Evolutionary conservation across 805 yeast genomes (phyloP).

Genomic region (Nakazawaea wickerhamii): DNA sequence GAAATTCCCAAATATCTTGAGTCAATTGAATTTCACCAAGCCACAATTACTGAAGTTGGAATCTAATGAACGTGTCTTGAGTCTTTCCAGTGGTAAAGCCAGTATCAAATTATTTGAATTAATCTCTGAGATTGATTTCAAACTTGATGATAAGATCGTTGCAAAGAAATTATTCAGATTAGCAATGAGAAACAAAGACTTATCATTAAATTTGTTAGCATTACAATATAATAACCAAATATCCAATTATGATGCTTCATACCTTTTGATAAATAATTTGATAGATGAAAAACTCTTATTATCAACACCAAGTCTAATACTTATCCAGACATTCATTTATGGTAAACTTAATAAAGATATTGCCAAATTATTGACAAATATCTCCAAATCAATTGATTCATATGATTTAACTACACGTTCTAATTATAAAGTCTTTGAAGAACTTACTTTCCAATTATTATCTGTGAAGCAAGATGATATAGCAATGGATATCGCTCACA

Average conservation of each 20-base stretch:
- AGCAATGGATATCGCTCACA: constrained; percentile 25
- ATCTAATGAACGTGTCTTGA: constrained; percentile 41
- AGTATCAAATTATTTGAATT: constrained; percentile 17
- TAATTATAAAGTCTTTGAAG: constrained; percentile 25
- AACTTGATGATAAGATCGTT: constrained; percentile 17
- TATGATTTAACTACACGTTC: constrained; percentile 14
- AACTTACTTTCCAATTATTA: constrained; percentile 32
- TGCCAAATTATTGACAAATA: constrained; percentile 23
- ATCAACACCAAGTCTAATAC: constrained; percentile 42
- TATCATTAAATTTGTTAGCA: constrained; percentile 28
- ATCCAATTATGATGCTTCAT: constrained; percentile 30
- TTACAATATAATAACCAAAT: constrained; percentile 28
- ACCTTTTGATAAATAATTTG: constrained; percentile 30
- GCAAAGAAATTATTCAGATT: constrained; percentile 29
- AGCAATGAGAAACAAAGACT: constrained; percentile 24
- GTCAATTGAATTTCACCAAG: constrained; percentile 27
- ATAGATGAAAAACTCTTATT: constrained; percentile 12
- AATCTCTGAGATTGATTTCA: constrained; percentile 15
- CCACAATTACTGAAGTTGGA: constrained; percentile 35
- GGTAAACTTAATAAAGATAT: constrained; percentile 37
- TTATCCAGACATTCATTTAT: constrained; percentile 43
- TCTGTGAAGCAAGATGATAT: constrained; percentile 24
- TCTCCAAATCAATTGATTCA: not conserved
- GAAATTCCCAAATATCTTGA: constrained; percentile 25
- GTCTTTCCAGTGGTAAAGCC: constrained; percentile 32